These are phyloP conservation scores for Aspergillus wentii DNA, from an alignment of 495 filamentous ascomycete species.

Conservation along the genomic window DNA sequence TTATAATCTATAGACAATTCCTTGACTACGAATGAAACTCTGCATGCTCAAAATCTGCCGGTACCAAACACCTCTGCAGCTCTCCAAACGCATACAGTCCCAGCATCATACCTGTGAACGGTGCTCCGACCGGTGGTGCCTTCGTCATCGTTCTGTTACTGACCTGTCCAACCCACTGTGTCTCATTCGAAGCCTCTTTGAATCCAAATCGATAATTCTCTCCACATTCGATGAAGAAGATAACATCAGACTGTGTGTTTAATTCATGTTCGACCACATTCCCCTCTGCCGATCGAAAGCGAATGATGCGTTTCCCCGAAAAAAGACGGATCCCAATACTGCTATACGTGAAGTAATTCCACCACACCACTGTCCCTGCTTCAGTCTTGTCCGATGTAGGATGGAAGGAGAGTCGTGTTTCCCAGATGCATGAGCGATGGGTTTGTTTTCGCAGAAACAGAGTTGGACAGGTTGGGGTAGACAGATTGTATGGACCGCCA, in stretches of 20 bases:
- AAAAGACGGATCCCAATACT: conserved; percentile 28
- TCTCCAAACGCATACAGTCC: conserved; percentile 43
- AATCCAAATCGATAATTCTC: conserved; percentile 24
- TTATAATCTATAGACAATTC: too few species aligned
- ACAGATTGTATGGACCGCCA: conserved; percentile 38
- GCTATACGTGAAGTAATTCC: conserved; percentile 37
- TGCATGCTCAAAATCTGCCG: conserved; percentile 39
- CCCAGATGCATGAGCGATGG: conserved; percentile 27
- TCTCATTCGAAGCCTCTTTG: conserved; percentile 9
- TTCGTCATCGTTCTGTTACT: conserved; percentile 20
- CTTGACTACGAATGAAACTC: too few species aligned
- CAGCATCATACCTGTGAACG: conserved; percentile 40
- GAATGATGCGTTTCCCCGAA: conserved; percentile 14
- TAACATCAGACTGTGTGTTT: conserved; percentile 7
- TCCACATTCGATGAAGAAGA: conserved; percentile 24
- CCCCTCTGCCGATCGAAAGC: conserved; percentile 16
- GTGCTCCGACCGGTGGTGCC: conserved; percentile 28
- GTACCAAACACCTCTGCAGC: conserved; percentile 27
- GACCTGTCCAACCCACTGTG: conserved; percentile 23
- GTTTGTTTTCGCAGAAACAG: conserved; percentile 41
- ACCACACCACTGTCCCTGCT: conserved; percentile 36
- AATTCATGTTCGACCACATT: conserved; percentile 9
- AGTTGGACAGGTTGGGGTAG: conserved; percentile 33
- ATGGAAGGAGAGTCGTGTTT: conserved; percentile 26
- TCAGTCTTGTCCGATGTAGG: conserved; percentile 25